Conservation (phyloP, 257 asterid species). For the Pogostemon cablin region DNA sequence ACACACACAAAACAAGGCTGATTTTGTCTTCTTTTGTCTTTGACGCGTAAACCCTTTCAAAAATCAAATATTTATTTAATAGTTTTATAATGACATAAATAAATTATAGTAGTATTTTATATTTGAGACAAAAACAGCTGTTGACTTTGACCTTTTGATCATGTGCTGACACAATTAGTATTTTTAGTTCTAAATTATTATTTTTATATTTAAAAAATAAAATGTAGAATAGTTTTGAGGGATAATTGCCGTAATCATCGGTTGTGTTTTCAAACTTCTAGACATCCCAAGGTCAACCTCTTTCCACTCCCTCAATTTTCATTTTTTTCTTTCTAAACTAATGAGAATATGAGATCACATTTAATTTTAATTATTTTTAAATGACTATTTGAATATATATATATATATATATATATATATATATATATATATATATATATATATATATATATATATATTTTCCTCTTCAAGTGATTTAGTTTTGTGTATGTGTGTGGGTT, state of each 20-base stretch:
- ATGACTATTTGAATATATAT: too few species aligned
- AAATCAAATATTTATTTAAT: constrained; percentile 35
- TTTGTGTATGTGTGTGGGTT: too few species aligned
- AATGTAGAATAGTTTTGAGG: constrained; percentile 2
- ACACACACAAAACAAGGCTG: constrained; percentile 56
- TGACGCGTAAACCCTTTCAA: constrained; percentile 63
- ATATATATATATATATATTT: too few species aligned
- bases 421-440: too few species aligned
- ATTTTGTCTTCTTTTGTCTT: constrained; percentile 54
- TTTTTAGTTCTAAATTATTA: not conserved
- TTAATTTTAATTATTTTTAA: not conserved
- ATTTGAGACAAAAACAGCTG: constrained; percentile 36
- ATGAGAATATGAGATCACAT: not conserved
- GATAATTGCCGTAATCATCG: constrained; percentile 69
- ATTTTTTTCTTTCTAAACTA: too few species aligned
- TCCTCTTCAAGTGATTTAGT: not conserved
- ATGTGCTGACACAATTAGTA: constrained; percentile 42
- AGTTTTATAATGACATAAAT: not conserved
- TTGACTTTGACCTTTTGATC: constrained; percentile 59
- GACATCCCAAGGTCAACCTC: constrained; percentile 40
- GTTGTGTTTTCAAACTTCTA: constrained; percentile 45
- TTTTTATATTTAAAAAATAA: not conserved
- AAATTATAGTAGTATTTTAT: not conserved
- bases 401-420: too few species aligned
- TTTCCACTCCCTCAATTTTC: constrained; percentile 5